Base-by-base conservation (phyloP, 495 filamentous ascomycete genomes). In the Xylaria bambusicola region DNA sequence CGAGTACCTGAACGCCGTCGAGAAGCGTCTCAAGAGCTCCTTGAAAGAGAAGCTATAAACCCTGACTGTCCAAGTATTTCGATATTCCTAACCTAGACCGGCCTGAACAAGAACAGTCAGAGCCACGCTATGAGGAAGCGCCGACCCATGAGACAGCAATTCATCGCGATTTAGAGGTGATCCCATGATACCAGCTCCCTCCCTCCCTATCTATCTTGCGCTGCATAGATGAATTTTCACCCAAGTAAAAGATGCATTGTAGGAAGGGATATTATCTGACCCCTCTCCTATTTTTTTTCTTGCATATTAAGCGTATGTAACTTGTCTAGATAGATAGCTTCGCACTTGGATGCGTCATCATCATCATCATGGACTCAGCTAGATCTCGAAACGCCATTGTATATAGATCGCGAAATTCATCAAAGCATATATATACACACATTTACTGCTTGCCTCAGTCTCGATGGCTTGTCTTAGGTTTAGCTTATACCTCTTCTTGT, bases 1-100 rank as follows among this genome's bases (percentile, higher is more conserved):
- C 59, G 90, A 92, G 77, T 97, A 96, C 79, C 71, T 97, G 74
- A 82, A 86, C 66, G 93, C 93, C 9, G 91, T 98, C 50, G 93
- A 96, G 86, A 84, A 83, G 73, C 77, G 91, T 71, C 76, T 98
- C 73, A 91, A 90, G 85, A 72, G 67, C 49, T 68, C 65, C 42
- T 73, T 84, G 54, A 80, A 81, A 71, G 75, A 80, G 71, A 84
- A 82, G 75, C 69, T 77, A 62, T 81, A 75, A 68, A 60, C 23
- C 7, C 10, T 33, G n/a, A 6, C 13, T 15, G 36, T 13, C 13
- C 15, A 15, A 15, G 36, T 12, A 36, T 23, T 17, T n/a, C 35
- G 6, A n/a, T 21, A 9, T 24, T 35, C n/a, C 26, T 6, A 17
- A 33, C 7, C 7, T 5, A 31, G 5, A 5, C 29, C 29, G 10